Percentiles rank a stretch among this genome's conserved stretches.
phyloP scores from a whole-genome alignment of 192 early-diverging fungal genomes.

The Linnemannia exigua region DNA sequence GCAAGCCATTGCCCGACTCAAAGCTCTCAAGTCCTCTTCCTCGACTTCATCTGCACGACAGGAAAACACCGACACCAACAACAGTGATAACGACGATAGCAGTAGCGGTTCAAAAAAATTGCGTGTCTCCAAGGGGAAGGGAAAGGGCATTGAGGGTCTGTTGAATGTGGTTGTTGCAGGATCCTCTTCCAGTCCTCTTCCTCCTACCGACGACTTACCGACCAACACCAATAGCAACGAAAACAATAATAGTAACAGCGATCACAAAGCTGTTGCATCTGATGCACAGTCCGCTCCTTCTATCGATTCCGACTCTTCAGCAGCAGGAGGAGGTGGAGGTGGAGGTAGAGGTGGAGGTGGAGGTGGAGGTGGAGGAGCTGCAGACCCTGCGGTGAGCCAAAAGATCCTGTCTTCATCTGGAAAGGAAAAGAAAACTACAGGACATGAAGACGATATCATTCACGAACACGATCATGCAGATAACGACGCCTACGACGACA shows the following conservation, averaged over 20 bases:
- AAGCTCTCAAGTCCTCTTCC: neutral
- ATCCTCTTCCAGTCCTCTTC: neutral
- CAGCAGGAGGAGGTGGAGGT: neutral
- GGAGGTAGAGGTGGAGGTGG: too few species aligned
- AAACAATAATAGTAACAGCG: neutral
- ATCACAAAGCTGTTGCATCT: neutral
- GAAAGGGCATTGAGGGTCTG: conserved; percentile 21
- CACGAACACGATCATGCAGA: conserved; percentile 46
- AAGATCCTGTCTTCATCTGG: neutral
- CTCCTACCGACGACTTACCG: neutral
- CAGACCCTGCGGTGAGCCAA: neutral
- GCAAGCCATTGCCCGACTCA: conserved; percentile 4
- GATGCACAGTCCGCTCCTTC: neutral
- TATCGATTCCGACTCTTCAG: neutral
- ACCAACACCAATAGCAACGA: neutral
- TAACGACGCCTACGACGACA: conserved; percentile 47
- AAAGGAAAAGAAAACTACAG: neutral
- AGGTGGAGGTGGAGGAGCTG: neutral
- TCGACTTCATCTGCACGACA: neutral
- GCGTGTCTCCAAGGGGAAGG: conserved; percentile 21
- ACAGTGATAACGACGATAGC: neutral
- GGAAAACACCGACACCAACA: neutral
- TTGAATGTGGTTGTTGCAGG: conserved; percentile 14
- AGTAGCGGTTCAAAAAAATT: conserved; percentile 9
- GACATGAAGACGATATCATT: conserved; percentile 36